Conservation (phyloP, 495 filamentous ascomycete species). For the Lophiotrema nucula region DNA sequence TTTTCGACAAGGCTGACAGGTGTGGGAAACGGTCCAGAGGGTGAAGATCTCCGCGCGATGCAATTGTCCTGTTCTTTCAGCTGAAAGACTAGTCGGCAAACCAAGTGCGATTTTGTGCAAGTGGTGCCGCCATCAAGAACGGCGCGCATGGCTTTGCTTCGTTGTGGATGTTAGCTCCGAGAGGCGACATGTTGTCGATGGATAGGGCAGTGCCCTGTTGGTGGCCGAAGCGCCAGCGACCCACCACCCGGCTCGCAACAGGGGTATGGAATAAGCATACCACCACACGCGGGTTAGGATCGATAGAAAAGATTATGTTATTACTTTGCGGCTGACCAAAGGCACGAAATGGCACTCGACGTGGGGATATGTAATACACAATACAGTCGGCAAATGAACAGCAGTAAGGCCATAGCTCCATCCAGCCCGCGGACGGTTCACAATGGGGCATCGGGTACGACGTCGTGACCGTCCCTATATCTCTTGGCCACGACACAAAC, state of each 20-base stretch:
- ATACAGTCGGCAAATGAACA: too few species aligned
- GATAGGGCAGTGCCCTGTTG: conserved; percentile 7
- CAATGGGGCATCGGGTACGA: too few species aligned
- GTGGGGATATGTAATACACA: too few species aligned
- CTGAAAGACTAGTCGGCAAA: not conserved
- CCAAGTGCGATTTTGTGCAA: not conserved
- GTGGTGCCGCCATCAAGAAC: not conserved
- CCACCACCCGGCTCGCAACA: conserved; percentile 16
- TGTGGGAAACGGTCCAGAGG: not conserved
- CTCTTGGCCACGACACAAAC: too few species aligned
- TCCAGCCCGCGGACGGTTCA: too few species aligned
- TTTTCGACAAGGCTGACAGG: conserved; percentile 28
- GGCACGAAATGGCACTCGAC: too few species aligned
- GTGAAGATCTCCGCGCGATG: not conserved
- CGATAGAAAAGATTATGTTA: not conserved
- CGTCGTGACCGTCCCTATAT: too few species aligned
- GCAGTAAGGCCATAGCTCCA: too few species aligned
- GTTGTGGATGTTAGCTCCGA: not conserved
- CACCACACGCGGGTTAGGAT: not conserved
- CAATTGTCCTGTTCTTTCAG: not conserved
- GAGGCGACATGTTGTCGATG: conserved; percentile 1
- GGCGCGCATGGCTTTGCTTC: not conserved
- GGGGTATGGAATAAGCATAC: conserved; percentile 21
- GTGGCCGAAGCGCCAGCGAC: conserved; percentile 1
- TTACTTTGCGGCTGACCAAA: not conserved